Evolutionary conservation across 495 filamentous ascomycete genomes (phyloP), one percentile per base, ranked within the genome.

Genomic region (Halenospora varia): DNA sequence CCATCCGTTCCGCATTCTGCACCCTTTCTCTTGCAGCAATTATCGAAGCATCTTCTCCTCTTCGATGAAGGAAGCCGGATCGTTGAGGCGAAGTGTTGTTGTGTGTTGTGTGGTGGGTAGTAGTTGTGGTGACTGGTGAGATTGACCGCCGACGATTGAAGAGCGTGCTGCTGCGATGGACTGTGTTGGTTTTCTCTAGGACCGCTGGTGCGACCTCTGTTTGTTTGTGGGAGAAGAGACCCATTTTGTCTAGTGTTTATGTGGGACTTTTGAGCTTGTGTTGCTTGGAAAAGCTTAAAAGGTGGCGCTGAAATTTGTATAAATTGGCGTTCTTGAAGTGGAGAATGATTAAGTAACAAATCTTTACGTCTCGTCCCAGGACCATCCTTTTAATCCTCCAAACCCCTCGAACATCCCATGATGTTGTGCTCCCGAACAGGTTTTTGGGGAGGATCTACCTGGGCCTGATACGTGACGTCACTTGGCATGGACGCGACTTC

Each of bases 11-110:
- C 25, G 84, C 85, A 15, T 67, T 65, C 64, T 81, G 68, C 29
- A 88, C 78, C 24, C 77, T 75, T 60, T 86, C 79, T 11, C 77
- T 74, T 1, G 84, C 84, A 11, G 76, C 70, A 24, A 73, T 48
- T 58, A 88, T 87, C 48, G 72, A 77, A 0, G 82, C 78, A 66
- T 88, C 85, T 57, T 85, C 73, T 4, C 29, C 29, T 4, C 13
- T 68, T 20, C 66, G 49, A 61, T 60, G 51, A 47, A 66, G 49
- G 56, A 66, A 18, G 2, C 54, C 41, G 25, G 47, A 46, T 51
- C 60, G 50, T 13, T 42, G 41, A 25, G 46, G 20, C 17, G 52
- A 66, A 53, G 59, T 49, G 29, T 35, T 35, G 29, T 35, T 35
- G 29, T 6, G 29, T 53, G 8, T 58, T 66, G 6, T 71, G 62